Evolutionary conservation across 2,329 filamentous ascomycete genomes (phyloP), one percentile per base, ranked within the genome.

Genomic region (Aspergillus sp.): DNA sequence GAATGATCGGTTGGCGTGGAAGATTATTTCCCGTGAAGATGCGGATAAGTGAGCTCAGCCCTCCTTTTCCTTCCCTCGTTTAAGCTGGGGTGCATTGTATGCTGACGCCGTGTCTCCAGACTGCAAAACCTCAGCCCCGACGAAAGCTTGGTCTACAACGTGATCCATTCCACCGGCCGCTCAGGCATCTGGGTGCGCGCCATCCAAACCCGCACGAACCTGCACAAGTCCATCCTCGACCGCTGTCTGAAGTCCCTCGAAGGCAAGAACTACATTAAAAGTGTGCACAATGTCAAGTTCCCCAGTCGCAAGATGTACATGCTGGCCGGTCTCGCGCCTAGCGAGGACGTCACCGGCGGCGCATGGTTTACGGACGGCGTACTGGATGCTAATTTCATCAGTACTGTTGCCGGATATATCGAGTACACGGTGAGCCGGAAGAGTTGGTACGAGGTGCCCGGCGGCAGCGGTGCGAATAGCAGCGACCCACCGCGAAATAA

Each of bases 291-390:
- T 66, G 89, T 94, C 68, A 89, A 94, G 70, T 84, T 86, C 62
- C 88, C 88, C 29, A 86, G 84, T 55, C 86, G 93, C 64, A 95
- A 94, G 71, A 95, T 94, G 79, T 98, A 93, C 75, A 94, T 98
- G 77, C 83, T 95, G 61, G 81, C 84, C 45, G 83, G 84, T 52
- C 79, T 98, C 50, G 81, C 82, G 7, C 91, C 93, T 0, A 88
- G 85, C 45, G 90, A 96, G 52, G 86, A 93, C 51, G 87, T 94
- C 41, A 94, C 89, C 0, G 93, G 93, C 42, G 93, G 93, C 1
- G 86, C 88, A 6, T 98, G 91, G 88, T 96, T 93, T 66, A 90
- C 87, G 5, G 89, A 95, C 52, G 87, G 88, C 44, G 86, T 90
- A 54, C 78, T 97, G 8, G 93, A 98, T 67, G 83, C 86, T 53